These are phyloP conservation scores for Dendrocalamus latiflorus DNA, from an alignment of 202 grass and related monocot species.

Conservation along the genomic window DNA sequence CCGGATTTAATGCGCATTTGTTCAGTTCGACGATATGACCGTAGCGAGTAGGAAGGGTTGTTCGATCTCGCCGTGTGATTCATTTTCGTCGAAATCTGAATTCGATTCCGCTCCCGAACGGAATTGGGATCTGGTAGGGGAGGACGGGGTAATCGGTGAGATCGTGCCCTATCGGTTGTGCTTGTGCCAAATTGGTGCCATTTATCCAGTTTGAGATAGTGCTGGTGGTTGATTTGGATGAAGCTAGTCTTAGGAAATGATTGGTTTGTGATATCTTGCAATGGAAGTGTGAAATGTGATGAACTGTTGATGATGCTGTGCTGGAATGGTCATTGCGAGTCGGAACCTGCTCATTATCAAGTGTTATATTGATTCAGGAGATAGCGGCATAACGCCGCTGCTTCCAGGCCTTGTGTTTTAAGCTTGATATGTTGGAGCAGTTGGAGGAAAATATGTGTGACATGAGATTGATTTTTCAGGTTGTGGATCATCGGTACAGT, in stretches of 20 bases:
- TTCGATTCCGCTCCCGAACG: not conserved
- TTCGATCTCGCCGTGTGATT: not conserved
- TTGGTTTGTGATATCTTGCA: not conserved
- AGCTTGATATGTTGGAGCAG: not conserved
- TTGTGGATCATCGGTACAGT: not conserved
- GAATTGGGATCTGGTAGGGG: not conserved
- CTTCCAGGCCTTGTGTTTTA: not conserved
- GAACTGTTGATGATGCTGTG: not conserved
- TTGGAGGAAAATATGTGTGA: slow-evolving; percentile 14
- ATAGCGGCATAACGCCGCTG: too few species aligned
- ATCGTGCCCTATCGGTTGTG: not conserved
- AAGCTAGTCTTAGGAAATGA: not conserved
- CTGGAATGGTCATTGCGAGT: not conserved
- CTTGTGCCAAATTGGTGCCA: not conserved
- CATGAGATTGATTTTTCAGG: slow-evolving; percentile 19
- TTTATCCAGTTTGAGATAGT: not conserved
- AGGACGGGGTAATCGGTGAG: not conserved
- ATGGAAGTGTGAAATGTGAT: not conserved
- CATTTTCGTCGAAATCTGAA: not conserved
- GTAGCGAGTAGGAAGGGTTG: not conserved
- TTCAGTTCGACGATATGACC: not conserved
- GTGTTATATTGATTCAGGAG: not conserved
- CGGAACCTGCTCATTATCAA: not conserved
- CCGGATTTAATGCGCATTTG: not conserved
- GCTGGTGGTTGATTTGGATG: not conserved